Conservation (phyloP, 1,284 basidiomycete species). For the Fomes fomentarius region DNA sequence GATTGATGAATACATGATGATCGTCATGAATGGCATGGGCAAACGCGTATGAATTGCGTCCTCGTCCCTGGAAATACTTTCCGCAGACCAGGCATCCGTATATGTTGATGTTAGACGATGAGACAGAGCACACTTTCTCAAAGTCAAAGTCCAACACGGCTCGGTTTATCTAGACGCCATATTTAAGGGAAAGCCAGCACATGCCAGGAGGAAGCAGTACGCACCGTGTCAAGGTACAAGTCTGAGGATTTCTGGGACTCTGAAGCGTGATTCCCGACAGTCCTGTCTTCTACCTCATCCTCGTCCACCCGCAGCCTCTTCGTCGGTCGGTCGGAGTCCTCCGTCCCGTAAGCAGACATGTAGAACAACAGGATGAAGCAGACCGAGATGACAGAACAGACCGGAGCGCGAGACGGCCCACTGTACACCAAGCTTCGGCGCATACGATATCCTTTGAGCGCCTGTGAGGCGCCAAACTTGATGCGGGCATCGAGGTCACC, state of each 20-base stretch:
- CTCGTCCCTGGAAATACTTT: conserved; percentile 98
- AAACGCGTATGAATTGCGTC: conserved; percentile 92
- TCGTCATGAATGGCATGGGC: conserved; percentile 97
- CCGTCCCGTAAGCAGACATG: conserved; percentile 14
- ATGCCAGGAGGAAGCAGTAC: conserved; percentile 26
- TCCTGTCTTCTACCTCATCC: conserved; percentile 55
- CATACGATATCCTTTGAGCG: too few species aligned
- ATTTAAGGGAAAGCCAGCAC: neutral
- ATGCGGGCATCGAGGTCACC: too few species aligned
- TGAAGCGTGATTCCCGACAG: conserved; percentile 33
- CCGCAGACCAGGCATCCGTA: conserved; percentile 99
- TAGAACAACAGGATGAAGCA: neutral
- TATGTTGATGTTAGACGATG: conserved; percentile 94
- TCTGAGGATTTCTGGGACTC: conserved; percentile 72
- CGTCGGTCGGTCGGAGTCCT: conserved; percentile 24
- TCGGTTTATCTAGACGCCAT: conserved; percentile 69
- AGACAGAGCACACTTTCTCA: conserved; percentile 98
- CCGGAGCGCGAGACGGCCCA: neutral
- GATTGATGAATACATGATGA: conserved; percentile 97
- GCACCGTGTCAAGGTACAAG: conserved; percentile 94
- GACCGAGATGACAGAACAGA: neutral
- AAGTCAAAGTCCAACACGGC: conserved; percentile 97
- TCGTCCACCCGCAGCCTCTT: conserved; percentile 38
- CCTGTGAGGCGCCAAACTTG: too few species aligned
- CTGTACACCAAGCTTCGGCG: too few species aligned